A percentile compares a stretch with the other conserved stretches of the same genome.
Conservation (phyloP, 257 asterid species). For the Jaltomata sinuosa region DNA sequence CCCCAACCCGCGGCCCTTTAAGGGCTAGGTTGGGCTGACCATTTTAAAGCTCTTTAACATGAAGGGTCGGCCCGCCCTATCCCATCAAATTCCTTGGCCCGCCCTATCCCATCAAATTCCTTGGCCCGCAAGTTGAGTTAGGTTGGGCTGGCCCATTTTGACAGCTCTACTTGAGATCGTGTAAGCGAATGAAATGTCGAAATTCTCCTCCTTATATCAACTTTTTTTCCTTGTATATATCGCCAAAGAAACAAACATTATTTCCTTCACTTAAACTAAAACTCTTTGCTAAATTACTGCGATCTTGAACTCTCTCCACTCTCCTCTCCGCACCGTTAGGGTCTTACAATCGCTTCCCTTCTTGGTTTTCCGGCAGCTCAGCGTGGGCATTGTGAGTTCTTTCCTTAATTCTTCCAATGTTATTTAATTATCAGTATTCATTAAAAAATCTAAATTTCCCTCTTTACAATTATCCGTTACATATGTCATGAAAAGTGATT, state of each 20-base stretch:
- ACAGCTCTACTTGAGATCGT: neutral
- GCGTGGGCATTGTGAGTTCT: neutral
- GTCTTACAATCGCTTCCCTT: neutral
- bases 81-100: neutral
- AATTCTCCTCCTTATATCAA: neutral
- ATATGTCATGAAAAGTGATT: neutral
- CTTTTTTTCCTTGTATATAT: neutral
- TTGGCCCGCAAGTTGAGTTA: neutral
- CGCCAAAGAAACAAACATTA: neutral
- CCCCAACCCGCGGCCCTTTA: neutral
- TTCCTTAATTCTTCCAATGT: neutral
- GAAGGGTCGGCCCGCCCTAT: neutral
- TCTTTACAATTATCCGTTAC: neutral
- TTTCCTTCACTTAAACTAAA: neutral
- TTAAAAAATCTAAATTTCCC: neutral
- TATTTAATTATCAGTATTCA: neutral
- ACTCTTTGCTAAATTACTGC: neutral
- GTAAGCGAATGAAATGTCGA: neutral
- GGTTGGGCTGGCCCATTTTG: neutral
- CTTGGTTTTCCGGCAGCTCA: neutral
- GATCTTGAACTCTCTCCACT: neutral
- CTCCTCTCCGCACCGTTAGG: neutral
- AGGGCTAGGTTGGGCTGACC: neutral
- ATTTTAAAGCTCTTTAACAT: neutral
- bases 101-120: neutral